phyloP scores from a whole-genome alignment of 2,329 filamentous ascomycete genomes.

The Penicillium sp. region DNA sequence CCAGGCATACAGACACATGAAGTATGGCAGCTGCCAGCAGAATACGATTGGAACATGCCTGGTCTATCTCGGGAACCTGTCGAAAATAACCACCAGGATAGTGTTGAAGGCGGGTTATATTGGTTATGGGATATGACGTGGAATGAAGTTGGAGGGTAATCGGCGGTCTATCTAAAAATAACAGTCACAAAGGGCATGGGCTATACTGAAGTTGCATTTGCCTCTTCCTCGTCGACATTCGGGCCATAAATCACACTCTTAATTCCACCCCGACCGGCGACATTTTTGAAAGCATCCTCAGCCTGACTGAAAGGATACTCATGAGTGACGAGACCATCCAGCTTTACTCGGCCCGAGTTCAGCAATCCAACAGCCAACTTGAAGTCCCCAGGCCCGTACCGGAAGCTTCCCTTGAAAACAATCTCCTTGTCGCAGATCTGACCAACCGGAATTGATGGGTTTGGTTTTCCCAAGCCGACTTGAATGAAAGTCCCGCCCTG shows the following conservation, averaged over 20 bases:
- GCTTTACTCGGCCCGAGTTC: conserved; percentile 61
- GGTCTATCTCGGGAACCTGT: not conserved
- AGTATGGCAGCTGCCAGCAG: conserved; percentile 5
- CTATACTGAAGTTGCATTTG: conserved; percentile 11
- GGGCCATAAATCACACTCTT: conserved; percentile 43
- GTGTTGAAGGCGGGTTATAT: conserved; percentile 28
- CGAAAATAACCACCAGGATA: conserved; percentile 5
- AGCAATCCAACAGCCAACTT: conserved; percentile 69
- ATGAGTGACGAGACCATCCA: conserved; percentile 74
- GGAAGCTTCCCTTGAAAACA: conserved; percentile 77
- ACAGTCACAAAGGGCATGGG: not conserved
- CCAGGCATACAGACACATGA: not conserved
- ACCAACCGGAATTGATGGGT: conserved; percentile 69
- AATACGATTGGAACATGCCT: conserved; percentile 13
- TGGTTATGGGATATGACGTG: conserved; percentile 35
- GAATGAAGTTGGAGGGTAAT: conserved; percentile 14
- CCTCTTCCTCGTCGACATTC: conserved; percentile 17
- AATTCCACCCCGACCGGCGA: conserved; percentile 67
- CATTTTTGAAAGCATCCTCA: conserved; percentile 78
- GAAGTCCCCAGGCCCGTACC: conserved; percentile 84
- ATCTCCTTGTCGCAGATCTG: conserved; percentile 82
- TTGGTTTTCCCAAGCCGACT: conserved; percentile 78
- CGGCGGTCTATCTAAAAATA: not conserved
- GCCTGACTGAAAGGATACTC: conserved; percentile 75
- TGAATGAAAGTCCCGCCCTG: conserved; percentile 73